phyloP scores from a whole-genome alignment of 306 rosid genomes.

The Castanea crenata region DNA sequence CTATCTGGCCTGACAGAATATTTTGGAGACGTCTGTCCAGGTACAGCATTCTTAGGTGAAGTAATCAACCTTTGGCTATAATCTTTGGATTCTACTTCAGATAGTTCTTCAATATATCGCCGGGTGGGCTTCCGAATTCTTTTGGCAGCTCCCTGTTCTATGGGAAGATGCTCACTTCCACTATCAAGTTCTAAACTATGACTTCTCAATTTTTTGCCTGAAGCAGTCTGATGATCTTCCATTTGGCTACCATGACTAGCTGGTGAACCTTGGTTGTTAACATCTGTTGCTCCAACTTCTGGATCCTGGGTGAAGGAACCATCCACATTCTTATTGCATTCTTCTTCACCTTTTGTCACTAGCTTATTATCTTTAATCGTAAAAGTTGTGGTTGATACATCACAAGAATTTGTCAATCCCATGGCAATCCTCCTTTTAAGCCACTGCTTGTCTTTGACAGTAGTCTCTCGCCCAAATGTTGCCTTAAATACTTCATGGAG shows the following conservation, averaged over 20 bases:
- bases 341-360: constrained; percentile 45
- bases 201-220: constrained; percentile 39
- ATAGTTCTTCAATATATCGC: constrained; percentile 97
- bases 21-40: constrained; percentile 40
- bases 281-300: constrained; percentile 30
- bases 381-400: constrained; percentile 73
- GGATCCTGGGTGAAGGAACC: constrained; percentile 27
- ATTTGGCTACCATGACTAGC: constrained; percentile 28
- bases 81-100: constrained; percentile 76
- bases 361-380: constrained; percentile 58
- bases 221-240: constrained; percentile 48
- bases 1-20: constrained; percentile 39
- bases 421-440: constrained; percentile 90
- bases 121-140: constrained; percentile 90
- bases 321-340: constrained; percentile 40
- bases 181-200: constrained; percentile 45
- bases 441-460: constrained; percentile 92
- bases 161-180: constrained; percentile 45
- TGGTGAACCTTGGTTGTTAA: constrained; percentile 43
- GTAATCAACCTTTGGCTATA: constrained; percentile 37
- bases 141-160: constrained; percentile 65
- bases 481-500: constrained; percentile 86
- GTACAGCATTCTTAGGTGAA: constrained; percentile 41
- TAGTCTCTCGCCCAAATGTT: constrained; percentile 91
- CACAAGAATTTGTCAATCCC: constrained; percentile 87